Evolutionary conservation across 495 filamentous ascomycete species (phyloP), one percentile per base, ranked within the genome.

Genomic region (Penicillium crystallinum): DNA sequence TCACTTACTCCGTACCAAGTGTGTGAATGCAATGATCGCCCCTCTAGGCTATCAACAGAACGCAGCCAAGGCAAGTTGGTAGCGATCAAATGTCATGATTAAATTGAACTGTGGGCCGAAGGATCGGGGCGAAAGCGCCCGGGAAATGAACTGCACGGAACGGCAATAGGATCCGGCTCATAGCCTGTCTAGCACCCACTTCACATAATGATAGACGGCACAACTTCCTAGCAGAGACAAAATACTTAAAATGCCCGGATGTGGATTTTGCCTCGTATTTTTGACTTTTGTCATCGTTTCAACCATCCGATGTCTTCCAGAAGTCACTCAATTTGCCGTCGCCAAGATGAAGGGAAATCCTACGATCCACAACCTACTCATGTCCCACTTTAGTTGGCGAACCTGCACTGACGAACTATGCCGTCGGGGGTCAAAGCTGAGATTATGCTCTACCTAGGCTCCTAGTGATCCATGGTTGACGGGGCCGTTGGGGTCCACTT

Each of bases 221-320:
- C 15, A 39, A 27, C 42, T 50, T 17, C 48, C 29, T 19, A 29
- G 22, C 4, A 48, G 14, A 19, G 46, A 8, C 5, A 25, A 48
- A 17, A 8, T 34, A 22, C 17, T 27, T 7, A 33, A 18, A 40
- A 10, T 23, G 18, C 21, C 23, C 21, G n/a, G 12, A 5, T 31
- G 47, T 50, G 47, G 47, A 25, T 31, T 15, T 30, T 23, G 48
- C n/a, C 48, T 50, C 48, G 48, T 50, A 50, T 34, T 50, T 49
- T 42, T 29, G 38, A 35, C 15, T 17, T 48, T 21, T 9, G 33
- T n/a, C 19, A 42, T 17, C n/a, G n/a, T n/a, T n/a, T n/a, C n/a
- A n/a, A n/a, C n/a, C 37, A 2, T 35, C 27, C 29, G 30, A 14
- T 27, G 14, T 18, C 36, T 33, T 27, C n/a, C 36, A 31, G 18